Conservation (phyloP, 371 early-diverging fungal genomes). For the Mucor irregularis region DNA sequence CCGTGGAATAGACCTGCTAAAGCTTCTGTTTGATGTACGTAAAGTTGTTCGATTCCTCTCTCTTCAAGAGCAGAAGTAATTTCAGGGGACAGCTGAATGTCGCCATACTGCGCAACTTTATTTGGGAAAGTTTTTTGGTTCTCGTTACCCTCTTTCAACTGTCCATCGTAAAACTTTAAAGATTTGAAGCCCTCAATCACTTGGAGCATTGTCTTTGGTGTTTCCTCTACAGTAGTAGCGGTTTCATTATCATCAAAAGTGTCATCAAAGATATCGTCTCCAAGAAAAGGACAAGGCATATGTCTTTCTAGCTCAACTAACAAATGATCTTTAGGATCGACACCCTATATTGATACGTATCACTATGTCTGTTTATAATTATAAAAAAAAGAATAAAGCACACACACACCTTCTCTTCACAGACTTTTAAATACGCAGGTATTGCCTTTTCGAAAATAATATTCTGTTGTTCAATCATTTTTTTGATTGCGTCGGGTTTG, state of each 20-base stretch:
- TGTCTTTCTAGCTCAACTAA: slow-evolving; percentile 3
- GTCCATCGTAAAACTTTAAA: slow-evolving; percentile 31
- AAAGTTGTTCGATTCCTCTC: slow-evolving; percentile 50
- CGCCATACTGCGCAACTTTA: slow-evolving; percentile 24
- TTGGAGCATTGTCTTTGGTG: slow-evolving; percentile 1
- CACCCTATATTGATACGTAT: background rate
- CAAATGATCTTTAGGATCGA: slow-evolving; percentile 7
- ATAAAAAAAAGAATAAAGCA: background rate
- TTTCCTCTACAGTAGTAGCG: background rate
- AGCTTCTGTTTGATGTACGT: slow-evolving; percentile 72
- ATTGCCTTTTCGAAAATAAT: slow-evolving; percentile 25
- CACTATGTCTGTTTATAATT: background rate
- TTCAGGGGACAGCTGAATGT: slow-evolving; percentile 1
- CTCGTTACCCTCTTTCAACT: slow-evolving; percentile 19
- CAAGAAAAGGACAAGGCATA: slow-evolving; percentile 11
- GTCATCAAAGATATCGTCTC: slow-evolving; percentile 1
- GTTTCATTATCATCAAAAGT: slow-evolving; percentile 1
- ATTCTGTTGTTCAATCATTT: slow-evolving; percentile 30
- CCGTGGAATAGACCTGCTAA: slow-evolving; percentile 47
- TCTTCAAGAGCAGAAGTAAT: slow-evolving; percentile 28
- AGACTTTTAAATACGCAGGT: slow-evolving; percentile 17
- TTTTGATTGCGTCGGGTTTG: slow-evolving; percentile 35
- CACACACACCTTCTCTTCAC: slow-evolving; percentile 25
- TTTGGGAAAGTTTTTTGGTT: slow-evolving; percentile 21
- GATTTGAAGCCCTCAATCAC: slow-evolving; percentile 23